These are phyloP conservation scores for Ceratobasidium sp. DNA, from an alignment of 1,284 basidiomycete genomes.

Conservation along the genomic window DNA sequence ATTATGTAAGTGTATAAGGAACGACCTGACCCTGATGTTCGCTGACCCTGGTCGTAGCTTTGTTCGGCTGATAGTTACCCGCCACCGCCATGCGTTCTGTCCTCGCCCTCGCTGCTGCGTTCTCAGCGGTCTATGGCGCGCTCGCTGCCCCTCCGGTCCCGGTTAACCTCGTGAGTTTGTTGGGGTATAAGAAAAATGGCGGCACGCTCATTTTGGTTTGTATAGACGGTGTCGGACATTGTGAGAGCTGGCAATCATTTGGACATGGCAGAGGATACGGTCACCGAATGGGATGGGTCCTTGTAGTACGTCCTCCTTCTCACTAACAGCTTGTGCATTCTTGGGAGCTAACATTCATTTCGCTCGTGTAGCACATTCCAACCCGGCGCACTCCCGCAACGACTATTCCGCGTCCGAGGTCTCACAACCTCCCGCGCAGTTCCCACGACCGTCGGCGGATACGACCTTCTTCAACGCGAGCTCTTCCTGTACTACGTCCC, in stretches of 20 bases:
- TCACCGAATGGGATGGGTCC: conserved; percentile 32
- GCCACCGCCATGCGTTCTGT: conserved; percentile 12
- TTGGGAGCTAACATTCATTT: background rate
- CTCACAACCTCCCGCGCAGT: conserved; percentile 27
- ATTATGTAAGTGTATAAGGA: background rate
- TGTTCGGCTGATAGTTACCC: background rate
- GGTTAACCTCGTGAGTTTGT: conserved; percentile 21
- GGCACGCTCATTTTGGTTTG: background rate
- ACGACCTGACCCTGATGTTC: background rate
- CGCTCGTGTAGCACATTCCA: conserved; percentile 4
- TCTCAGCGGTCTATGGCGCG: conserved; percentile 3
- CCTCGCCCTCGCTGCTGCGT: background rate
- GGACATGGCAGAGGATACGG: conserved; percentile 39
- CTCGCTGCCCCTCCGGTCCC: conserved; percentile 13
- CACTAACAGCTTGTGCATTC: background rate
- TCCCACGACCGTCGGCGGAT: conserved; percentile 18
- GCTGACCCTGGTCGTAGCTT: conserved; percentile 12
- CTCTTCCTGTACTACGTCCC: conserved; percentile 19
- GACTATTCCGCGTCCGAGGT: conserved; percentile 22
- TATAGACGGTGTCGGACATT: conserved; percentile 33
- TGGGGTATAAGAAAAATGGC: too few species aligned
- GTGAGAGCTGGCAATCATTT: conserved; percentile 18
- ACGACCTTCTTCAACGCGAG: conserved; percentile 8
- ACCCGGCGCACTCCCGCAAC: conserved; percentile 23
- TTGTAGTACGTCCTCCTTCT: conserved; percentile 12